Evolutionary conservation across 2,329 filamentous ascomycete genomes (phyloP).

Genomic region (Verruconis gallopava): DNA sequence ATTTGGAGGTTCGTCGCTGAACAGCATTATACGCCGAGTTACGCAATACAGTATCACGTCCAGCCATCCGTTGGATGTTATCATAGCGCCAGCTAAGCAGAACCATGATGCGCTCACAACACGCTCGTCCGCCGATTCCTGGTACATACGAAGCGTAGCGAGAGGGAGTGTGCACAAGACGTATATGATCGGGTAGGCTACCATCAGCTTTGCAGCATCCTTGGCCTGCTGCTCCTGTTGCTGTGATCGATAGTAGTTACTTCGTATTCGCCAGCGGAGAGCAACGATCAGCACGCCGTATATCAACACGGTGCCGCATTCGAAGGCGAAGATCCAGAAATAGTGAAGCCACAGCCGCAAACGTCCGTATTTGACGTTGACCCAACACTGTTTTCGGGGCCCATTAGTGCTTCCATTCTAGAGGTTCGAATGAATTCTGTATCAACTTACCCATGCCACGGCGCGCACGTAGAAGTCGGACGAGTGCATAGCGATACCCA

Average conservation of each 20-base stretch:
- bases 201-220: slow-evolving; percentile 43
- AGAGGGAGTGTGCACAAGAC: slow-evolving; percentile 55
- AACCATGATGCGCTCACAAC: slow-evolving; percentile 18
- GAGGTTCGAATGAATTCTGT: background rate
- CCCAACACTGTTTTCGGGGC: slow-evolving; percentile 42
- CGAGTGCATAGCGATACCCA: slow-evolving; percentile 35
- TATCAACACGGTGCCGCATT: slow-evolving; percentile 39
- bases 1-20: slow-evolving; percentile 33
- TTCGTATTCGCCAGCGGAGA: slow-evolving; percentile 25
- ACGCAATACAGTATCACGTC: slow-evolving; percentile 46
- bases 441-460: slow-evolving; percentile 40
- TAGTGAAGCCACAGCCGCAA: slow-evolving; percentile 51
- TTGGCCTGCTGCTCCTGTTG: slow-evolving; percentile 16
- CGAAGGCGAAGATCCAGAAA: slow-evolving; percentile 48
- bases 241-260: slow-evolving; percentile 19
- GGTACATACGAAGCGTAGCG: slow-evolving; percentile 49
- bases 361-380: slow-evolving; percentile 40
- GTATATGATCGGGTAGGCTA: slow-evolving; percentile 57
- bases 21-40: slow-evolving; percentile 42
- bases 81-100: slow-evolving; percentile 38
- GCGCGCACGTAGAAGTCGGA: slow-evolving; percentile 47
- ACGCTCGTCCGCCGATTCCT: slow-evolving; percentile 39
- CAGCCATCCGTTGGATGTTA: slow-evolving; percentile 46
- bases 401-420: slow-evolving; percentile 4
- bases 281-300: slow-evolving; percentile 33